Evolutionary conservation across 768 basidiomycete genomes (phyloP), one percentile per base, ranked within the genome.

Genomic region (Pholiota conissans): DNA sequence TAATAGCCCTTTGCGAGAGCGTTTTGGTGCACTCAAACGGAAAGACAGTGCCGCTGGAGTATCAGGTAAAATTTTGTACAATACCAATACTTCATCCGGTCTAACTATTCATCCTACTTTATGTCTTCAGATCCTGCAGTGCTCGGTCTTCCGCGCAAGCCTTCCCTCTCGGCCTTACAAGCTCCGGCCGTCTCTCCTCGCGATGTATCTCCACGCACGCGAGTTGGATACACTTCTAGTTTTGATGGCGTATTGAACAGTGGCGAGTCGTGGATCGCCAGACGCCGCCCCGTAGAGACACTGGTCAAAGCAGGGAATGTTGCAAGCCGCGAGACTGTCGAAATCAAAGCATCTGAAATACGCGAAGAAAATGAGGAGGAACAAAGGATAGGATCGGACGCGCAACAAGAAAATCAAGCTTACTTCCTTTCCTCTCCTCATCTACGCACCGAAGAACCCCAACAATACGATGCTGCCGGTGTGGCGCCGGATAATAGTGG

Each of bases 171-270:
- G 20, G 77, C 79, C 53, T 74, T 81, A 55, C 87, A 86, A 64
- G 74, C 76, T 24, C 72, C 84, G n/a, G 64, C 78, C 16, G 52
- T 74, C 54, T 83, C 85, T 42, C 80, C 89, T 35, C 85, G 89
- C 48, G 89, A 89, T 49, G 76, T 75, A 20, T 89, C 90, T 32
- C 88, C 90, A 62, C 86, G 90, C 52, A 78, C 78, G 59, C 84
- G 89, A 52, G 75, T 83, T 55, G 79, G 84, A 9, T 79, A 79
- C 63, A 74, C 79, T 20, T 74, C 84, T 54, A 81, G 81, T 56
- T 90, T 91, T 61, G 90, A 92, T 63, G 89, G 89, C n/a, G 82
- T 91, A 9, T 74, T 91, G 49, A 77, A 75, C 49, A 77, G 75
- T 49, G 85, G 84, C 47, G 90, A 91, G 52, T 82, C 87, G 28